Percentiles rank a stretch among this genome's conserved stretches.
Evolutionary conservation across 495 filamentous ascomycete species (phyloP).

Genomic region (Neohortaea acidophila): DNA sequence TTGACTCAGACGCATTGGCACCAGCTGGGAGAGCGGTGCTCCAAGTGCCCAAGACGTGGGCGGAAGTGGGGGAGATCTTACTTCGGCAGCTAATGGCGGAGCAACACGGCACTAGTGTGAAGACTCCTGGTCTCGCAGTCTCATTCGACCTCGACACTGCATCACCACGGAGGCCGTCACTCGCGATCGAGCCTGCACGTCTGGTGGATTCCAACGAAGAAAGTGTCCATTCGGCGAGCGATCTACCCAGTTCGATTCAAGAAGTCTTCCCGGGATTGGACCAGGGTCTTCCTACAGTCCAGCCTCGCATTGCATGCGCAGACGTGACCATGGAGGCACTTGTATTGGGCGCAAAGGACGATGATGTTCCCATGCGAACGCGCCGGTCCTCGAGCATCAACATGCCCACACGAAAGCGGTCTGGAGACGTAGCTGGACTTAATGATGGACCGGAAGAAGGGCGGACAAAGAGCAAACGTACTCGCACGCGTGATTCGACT

Average conservation of each 20-base stretch:
- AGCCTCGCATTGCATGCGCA: constrained; percentile 13
- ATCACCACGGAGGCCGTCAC: not conserved
- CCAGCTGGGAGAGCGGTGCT: constrained; percentile 19
- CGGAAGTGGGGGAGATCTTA: constrained; percentile 41
- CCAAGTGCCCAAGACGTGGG: constrained; percentile 31
- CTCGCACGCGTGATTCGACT: constrained; percentile 60
- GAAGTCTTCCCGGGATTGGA: constrained; percentile 16
- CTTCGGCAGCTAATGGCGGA: constrained; percentile 35
- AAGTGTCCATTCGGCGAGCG: not conserved
- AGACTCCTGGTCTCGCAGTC: constrained; percentile 25
- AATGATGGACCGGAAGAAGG: constrained; percentile 40
- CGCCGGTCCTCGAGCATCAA: not conserved
- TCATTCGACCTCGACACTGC: constrained; percentile 6
- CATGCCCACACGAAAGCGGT: constrained; percentile 41
- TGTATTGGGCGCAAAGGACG: not conserved
- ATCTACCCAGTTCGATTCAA: constrained; percentile 3
- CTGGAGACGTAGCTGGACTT: constrained; percentile 46
- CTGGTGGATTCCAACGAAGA: not conserved
- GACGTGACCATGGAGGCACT: constrained; percentile 1
- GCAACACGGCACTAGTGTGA: constrained; percentile 25
- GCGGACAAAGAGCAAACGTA: constrained; percentile 67
- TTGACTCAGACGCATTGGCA: constrained; percentile 6
- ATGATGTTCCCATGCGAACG: not conserved
- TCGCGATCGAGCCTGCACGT: no score
- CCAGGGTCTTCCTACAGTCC: constrained; percentile 11